These are phyloP conservation scores for Limonomyces culmigenus DNA, from an alignment of 1,284 basidiomycete genomes.

Conservation along the genomic window DNA sequence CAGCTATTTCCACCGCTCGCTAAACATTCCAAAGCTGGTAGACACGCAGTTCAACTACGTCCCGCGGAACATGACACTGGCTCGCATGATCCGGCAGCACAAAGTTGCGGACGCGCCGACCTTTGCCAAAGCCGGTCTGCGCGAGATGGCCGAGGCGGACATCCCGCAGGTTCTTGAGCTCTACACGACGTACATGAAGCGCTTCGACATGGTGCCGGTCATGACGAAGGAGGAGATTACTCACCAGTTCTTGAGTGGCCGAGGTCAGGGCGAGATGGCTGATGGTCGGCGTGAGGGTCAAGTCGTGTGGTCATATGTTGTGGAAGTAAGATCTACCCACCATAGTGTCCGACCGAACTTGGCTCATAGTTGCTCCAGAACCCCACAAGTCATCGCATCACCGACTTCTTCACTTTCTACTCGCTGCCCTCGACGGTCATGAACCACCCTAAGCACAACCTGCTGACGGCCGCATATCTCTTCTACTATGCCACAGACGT, in stretches of 20 bases:
- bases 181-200: constrained; percentile 67
- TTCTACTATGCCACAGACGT: constrained; percentile 76
- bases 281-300: constrained; percentile 50
- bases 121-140: constrained; percentile 25
- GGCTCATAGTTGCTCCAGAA: constrained; percentile 30
- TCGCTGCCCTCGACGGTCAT: constrained; percentile 88
- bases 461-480: constrained; percentile 82
- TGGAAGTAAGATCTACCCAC: constrained; percentile 49
- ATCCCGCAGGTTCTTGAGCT: constrained; percentile 59
- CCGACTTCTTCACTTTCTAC: constrained; percentile 96
- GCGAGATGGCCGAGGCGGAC: constrained; percentile 82
- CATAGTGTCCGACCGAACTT: constrained; percentile 1
- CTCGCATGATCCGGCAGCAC: constrained; percentile 67
- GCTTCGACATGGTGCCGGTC: constrained; percentile 75
- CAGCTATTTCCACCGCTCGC: constrained; percentile 85
- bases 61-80: constrained; percentile 71
- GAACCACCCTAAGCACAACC: constrained; percentile 37
- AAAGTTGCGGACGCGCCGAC: constrained; percentile 41
- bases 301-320: constrained; percentile 94
- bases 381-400: constrained; percentile 67
- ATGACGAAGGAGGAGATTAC: constrained; percentile 69
- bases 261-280: constrained; percentile 43
- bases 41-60: constrained; percentile 86
- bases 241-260: constrained; percentile 82
- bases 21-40: constrained; percentile 87